Evolutionary conservation across 2,329 filamentous ascomycete genomes (phyloP), one percentile per base, ranked within the genome.

Genomic region (Penicillium sp.): DNA sequence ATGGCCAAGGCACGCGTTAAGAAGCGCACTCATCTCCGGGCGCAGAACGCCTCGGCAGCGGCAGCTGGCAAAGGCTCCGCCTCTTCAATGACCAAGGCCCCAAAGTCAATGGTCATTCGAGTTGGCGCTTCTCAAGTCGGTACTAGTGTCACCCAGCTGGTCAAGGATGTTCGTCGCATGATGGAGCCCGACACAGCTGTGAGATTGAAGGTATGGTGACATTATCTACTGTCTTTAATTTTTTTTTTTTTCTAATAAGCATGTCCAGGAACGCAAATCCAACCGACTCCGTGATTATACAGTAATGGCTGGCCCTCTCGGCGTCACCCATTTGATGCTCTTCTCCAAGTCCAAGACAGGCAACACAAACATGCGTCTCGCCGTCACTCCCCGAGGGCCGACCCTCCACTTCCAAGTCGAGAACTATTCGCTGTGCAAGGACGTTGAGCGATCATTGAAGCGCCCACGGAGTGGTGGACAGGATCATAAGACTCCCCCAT

Each of bases 31-130:
- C 92, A 96, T 77, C 77, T 88, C 55, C 87, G 88, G 60, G 85
- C 88, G 52, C 84, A 85, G 54, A 85, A 85, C 68, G 83, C 68
- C 69, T 81, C 69, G 68, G 79, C 63, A 64, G 81, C 70, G 56
- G 73, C 72, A n/a, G 24, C 51, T 46, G 41, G 41, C 52, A 83
- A 84, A 63, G 80, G 82, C 44, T 83, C 85, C 58, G 86, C 87
- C 76, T 84, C 86, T 59, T 84, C 87, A 24, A 82, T 81, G 59
- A 82, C 84, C 54, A 86, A 87, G 64, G 84, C 87, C 53, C 95
- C 95, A 36, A 97, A 97, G 83, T 96, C 90, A 75, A 97, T 99
- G 94, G 94, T 99, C 59, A 96, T 99, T 77, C 91, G 95, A 67
- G 93, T 97, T 70, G 95, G 95, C 69, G 94, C 93, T 68, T 90